Conservation (phyloP, 108 stramenopile species). For the Pseudonitzschia multistriata region DNA sequence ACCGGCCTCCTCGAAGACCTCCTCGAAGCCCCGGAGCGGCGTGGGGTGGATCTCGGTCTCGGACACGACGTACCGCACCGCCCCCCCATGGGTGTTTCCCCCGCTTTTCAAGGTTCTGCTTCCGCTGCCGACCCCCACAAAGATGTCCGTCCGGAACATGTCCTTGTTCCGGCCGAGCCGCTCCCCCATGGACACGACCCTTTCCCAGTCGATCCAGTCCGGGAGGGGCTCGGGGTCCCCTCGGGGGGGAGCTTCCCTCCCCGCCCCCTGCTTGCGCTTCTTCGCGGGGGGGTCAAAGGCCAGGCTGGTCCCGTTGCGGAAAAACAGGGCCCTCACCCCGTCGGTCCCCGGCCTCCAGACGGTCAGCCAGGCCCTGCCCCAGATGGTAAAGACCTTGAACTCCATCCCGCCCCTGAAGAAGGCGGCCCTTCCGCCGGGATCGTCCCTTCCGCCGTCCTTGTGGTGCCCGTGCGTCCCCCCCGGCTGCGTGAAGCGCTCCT, state of each 20-base stretch:
- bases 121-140: not conserved
- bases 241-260: too few relatives aligned
- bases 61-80: conserved; percentile 8
- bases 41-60: conserved; percentile 25
- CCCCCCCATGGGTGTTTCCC: not conserved
- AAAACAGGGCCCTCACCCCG: not conserved
- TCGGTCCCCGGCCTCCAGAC: conserved; percentile 1
- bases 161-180: too few relatives aligned
- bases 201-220: conserved; percentile 23
- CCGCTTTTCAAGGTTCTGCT: not conserved
- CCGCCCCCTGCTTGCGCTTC: too few relatives aligned
- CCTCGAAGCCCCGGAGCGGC: not conserved
- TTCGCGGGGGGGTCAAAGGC: not conserved
- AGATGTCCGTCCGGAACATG: conserved; percentile 23
- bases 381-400: conserved; percentile 6
- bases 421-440: too few relatives aligned
- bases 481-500: conserved; percentile 23
- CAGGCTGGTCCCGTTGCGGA: not conserved
- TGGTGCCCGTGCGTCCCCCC: not conserved
- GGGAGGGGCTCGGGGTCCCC: too few relatives aligned
- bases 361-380: conserved; percentile 1
- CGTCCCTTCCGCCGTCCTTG: not conserved
- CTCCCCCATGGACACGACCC: conserved; percentile 1
- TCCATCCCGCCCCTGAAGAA: not conserved
- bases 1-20: conserved; percentile 17